Evolutionary conservation across 129 eudicot species (phyloP), one percentile per base, ranked within the genome.

Genomic region (Erigeron canadensis): DNA sequence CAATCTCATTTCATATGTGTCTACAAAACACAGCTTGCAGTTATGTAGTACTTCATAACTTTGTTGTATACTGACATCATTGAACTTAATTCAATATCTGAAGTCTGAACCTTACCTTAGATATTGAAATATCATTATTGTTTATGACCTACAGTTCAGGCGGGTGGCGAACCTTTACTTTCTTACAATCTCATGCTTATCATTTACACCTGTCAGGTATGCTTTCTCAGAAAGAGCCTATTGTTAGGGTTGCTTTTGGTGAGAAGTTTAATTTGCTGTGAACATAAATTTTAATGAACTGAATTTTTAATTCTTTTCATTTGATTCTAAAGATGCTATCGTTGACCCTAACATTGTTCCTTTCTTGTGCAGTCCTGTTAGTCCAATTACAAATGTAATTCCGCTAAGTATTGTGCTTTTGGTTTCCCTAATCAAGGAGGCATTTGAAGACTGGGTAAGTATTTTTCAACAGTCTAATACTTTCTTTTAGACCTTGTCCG

Each of bases 151-250:
- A 81, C 99, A 94, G 99, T 89, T 94, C 89, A 94, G 97, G 83
- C 89, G 99, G 87, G 97, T 94, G 83, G 99, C 99, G 73, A 94
- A 94, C 71, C 84, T 86, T 50, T 94, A 94, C 88, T 94, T 94
- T 76, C 96, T 89, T 79, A 82, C 86, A 72, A 94, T 94, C 81
- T 94, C 97, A 75, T 86, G 92, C 67, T 84, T 90, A 80, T 94
- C 97, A 28, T 89, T 87, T 73, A 94, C 98, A 45, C 96, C 96
- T 60, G 84, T 89, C 73, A 94, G 98, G 98, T 94, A 82, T 76
- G 82, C 39, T 38, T 76, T 59, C 54, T 53, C 10, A 47, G 38
- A 46, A 59, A 12, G 34, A 63, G 71, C 15, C 34, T 50, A 42
- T 34, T 70, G 39, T 38, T 40, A 13, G 12, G 1, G 6, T 63